Conservation (phyloP, 805 yeast genomes). For the Jamesozyma rosinii region DNA sequence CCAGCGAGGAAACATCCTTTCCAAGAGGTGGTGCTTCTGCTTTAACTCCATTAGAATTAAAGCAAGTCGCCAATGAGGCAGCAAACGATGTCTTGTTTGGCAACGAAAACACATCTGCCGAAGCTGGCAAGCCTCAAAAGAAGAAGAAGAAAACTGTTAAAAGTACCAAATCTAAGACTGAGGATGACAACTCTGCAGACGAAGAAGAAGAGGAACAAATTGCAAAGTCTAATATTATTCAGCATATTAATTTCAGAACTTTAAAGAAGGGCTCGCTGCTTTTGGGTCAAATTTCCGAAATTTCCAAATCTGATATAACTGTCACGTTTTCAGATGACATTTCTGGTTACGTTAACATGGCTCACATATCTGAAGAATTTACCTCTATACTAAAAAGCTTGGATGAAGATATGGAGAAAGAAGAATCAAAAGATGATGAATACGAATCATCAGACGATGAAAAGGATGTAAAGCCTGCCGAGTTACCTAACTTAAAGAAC, state of each 20-base stretch:
- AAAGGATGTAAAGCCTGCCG: constrained; percentile 22
- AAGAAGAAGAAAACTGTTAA: constrained; percentile 34
- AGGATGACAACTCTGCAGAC: constrained; percentile 13
- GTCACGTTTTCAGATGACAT: constrained; percentile 74
- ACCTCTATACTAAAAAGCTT: constrained; percentile 47
- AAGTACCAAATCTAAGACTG: constrained; percentile 1
- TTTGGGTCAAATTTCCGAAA: constrained; percentile 62
- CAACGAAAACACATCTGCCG: constrained; percentile 15
- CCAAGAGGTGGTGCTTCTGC: constrained; percentile 95
- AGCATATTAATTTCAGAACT: constrained; percentile 51
- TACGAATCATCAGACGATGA: constrained; percentile 26
- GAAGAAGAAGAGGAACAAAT: constrained; percentile 29
- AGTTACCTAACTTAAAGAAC: constrained; percentile 47
- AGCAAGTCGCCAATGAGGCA: constrained; percentile 88
- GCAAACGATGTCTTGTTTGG: constrained; percentile 76
- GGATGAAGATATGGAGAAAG: constrained; percentile 41
- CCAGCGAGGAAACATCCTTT: constrained; percentile 41
- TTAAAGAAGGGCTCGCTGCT: constrained; percentile 64
- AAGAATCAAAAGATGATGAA: constrained; percentile 34
- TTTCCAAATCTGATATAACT: constrained; percentile 54
- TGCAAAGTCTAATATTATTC: constrained; percentile 40
- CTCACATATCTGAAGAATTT: constrained; percentile 58
- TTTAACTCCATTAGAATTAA: constrained; percentile 80
- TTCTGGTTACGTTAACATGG: constrained; percentile 67
- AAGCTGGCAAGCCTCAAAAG: constrained; percentile 30